A percentile compares a stretch with the other conserved stretches of the same genome.
phyloP scores from a whole-genome alignment of 2,329 filamentous ascomycete genomes.

The Karstenula rhodostoma region DNA sequence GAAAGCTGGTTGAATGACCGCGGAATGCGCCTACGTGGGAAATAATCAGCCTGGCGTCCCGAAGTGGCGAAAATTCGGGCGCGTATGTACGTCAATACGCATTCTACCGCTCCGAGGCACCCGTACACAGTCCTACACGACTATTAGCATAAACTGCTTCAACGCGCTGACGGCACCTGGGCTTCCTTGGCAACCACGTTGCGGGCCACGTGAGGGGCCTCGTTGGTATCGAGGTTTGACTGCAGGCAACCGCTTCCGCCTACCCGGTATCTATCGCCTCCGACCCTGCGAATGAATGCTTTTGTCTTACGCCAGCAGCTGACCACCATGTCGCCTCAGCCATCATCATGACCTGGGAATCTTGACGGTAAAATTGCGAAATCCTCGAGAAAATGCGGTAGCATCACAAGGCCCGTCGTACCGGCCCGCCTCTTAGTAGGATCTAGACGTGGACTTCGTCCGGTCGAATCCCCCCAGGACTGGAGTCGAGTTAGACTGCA shows the following conservation, averaged over 20 bases:
- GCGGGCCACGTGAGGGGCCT: background rate
- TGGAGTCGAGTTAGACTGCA: conserved; percentile 9
- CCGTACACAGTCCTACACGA: background rate
- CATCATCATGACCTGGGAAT: background rate
- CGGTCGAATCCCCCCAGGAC: background rate
- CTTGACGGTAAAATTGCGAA: background rate
- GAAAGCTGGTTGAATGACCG: background rate
- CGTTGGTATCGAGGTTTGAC: background rate
- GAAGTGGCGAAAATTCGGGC: background rate
- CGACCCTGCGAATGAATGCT: background rate
- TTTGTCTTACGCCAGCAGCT: conserved; percentile 14
- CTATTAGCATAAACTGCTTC: background rate
- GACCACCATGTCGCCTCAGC: conserved; percentile 11
- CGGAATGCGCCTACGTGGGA: background rate
- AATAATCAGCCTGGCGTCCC: background rate
- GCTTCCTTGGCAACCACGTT: background rate
- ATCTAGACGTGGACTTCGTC: conserved; percentile 1
- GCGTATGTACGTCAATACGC: background rate
- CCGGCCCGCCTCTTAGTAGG: background rate
- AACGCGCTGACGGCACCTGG: conserved; percentile 4
- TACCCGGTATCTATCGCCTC: conserved; percentile 13
- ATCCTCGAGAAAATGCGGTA: background rate
- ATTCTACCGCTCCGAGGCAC: background rate
- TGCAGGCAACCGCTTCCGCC: conserved; percentile 13
- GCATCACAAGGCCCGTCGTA: conserved; percentile 10